Conservation (phyloP, 257 asterid species). For the Jacaranda mimosifolia region DNA sequence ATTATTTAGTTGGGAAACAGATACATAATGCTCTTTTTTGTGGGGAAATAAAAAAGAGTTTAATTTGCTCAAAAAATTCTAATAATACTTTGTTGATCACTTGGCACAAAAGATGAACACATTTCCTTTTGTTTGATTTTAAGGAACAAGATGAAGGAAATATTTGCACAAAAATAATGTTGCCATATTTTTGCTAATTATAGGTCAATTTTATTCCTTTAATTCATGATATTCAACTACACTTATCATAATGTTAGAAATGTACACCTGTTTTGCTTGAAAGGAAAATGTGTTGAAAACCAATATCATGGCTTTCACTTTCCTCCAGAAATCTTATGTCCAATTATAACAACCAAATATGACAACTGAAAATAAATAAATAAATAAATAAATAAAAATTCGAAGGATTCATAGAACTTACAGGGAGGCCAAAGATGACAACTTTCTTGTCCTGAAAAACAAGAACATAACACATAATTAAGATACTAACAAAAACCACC, state of each 20-base stretch:
- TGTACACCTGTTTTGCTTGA: background rate
- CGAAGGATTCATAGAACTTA: constrained; percentile 46
- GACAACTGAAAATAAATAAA: background rate
- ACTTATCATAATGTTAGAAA: background rate
- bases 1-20: background rate
- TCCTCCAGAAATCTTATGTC: too few relatives aligned
- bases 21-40: background rate
- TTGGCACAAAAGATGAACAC: background rate
- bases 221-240: background rate
- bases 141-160: background rate
- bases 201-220: background rate
- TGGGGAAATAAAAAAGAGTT: background rate
- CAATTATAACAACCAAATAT: constrained; percentile 4
- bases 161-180: background rate
- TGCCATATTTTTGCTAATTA: background rate
- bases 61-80: background rate
- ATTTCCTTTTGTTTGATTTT: too few relatives aligned
- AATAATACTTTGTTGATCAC: background rate
- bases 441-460: constrained; percentile 87
- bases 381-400: background rate
- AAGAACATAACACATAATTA: constrained; percentile 4
- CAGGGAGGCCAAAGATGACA: constrained; percentile 97
- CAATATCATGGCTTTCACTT: background rate
- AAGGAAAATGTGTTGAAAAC: background rate
- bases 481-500: constrained; percentile 12